Conservation (phyloP, 768 basidiomycete genomes). For the Daedaleopsis nitida region DNA sequence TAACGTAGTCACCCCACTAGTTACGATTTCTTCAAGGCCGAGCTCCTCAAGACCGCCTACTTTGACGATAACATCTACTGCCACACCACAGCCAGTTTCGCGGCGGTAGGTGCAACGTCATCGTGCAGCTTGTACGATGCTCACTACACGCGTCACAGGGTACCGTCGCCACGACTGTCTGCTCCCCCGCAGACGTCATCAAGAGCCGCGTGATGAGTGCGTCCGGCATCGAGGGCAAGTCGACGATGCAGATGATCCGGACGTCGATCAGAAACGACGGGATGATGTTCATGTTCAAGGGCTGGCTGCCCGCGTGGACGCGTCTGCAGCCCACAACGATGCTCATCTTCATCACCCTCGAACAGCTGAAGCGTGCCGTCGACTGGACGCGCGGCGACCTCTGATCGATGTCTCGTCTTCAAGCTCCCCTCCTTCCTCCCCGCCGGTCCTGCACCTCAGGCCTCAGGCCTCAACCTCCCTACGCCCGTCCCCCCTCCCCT, state of each 20-base stretch:
- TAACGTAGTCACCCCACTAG: conserved; percentile 34
- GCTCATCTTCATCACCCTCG: conserved; percentile 82
- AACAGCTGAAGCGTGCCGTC: conserved; percentile 75
- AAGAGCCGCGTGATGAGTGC: conserved; percentile 93
- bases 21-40: conserved; percentile 91
- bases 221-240: conserved; percentile 73
- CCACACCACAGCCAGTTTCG: conserved; percentile 87
- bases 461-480: too few species aligned
- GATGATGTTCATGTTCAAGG: conserved; percentile 90
- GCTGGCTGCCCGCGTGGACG: conserved; percentile 88
- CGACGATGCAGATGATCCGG: conserved; percentile 70
- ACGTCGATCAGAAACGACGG: conserved; percentile 73
- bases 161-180: conserved; percentile 87
- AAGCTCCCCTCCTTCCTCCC: background rate
- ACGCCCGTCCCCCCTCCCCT: background rate
- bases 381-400: conserved; percentile 48
- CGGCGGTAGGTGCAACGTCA: conserved; percentile 56
- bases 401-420: background rate
- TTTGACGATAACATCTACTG: conserved; percentile 82
- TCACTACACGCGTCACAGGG: conserved; percentile 45
- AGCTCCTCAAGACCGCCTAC: conserved; percentile 68
- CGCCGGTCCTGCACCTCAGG: background rate
- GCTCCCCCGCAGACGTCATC: conserved; percentile 86
- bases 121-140: background rate
- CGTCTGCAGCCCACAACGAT: conserved; percentile 87